phyloP scores from a whole-genome alignment of 192 early-diverging fungal species.

The Coemansia erecta region DNA sequence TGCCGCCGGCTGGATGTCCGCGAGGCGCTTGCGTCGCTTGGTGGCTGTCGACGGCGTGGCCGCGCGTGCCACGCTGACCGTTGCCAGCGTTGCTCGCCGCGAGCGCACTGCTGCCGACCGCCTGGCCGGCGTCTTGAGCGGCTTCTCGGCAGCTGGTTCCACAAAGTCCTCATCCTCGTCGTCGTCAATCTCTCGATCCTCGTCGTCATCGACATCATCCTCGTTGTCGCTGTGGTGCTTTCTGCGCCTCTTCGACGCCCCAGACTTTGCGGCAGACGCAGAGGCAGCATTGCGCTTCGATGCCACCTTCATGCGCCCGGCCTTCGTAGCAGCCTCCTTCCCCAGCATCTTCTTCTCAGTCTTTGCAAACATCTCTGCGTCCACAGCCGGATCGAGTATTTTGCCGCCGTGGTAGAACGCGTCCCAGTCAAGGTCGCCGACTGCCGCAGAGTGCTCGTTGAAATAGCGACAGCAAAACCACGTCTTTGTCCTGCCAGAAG shows the following conservation, averaged over 20 bases:
- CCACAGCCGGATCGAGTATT: slow-evolving; percentile 16
- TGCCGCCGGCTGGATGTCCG: slow-evolving; percentile 38
- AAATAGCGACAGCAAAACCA: slow-evolving; percentile 42
- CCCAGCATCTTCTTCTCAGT: slow-evolving; percentile 16
- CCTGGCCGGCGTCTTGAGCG: slow-evolving; percentile 6
- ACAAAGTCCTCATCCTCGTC: slow-evolving; percentile 3
- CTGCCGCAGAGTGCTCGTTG: slow-evolving; percentile 37
- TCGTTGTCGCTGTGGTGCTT: slow-evolving; percentile 15
- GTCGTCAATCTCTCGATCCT: slow-evolving; percentile 10
- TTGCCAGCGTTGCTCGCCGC: slow-evolving; percentile 4
- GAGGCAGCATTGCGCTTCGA: slow-evolving; percentile 2
- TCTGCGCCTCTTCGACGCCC: slow-evolving; percentile 4
- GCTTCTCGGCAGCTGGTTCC: slow-evolving; percentile 5
- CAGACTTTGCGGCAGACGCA: not conserved
- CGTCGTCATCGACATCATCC: slow-evolving; percentile 10
- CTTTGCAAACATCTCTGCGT: slow-evolving; percentile 27
- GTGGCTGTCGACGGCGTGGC: slow-evolving; percentile 13
- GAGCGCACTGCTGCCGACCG: slow-evolving; percentile 3
- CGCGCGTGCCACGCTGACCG: not conserved
- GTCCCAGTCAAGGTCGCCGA: slow-evolving; percentile 52
- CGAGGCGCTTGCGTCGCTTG: slow-evolving; percentile 32
- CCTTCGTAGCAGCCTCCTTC: slow-evolving; percentile 16
- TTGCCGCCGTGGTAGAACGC: slow-evolving; percentile 18
- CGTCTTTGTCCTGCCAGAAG: not conserved
- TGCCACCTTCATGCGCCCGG: slow-evolving; percentile 18